Percentiles rank a stretch among this genome's conserved stretches.
Evolutionary conservation across 2,329 filamentous ascomycete genomes (phyloP).

Genomic region (Chaetomiaceae sp.): DNA sequence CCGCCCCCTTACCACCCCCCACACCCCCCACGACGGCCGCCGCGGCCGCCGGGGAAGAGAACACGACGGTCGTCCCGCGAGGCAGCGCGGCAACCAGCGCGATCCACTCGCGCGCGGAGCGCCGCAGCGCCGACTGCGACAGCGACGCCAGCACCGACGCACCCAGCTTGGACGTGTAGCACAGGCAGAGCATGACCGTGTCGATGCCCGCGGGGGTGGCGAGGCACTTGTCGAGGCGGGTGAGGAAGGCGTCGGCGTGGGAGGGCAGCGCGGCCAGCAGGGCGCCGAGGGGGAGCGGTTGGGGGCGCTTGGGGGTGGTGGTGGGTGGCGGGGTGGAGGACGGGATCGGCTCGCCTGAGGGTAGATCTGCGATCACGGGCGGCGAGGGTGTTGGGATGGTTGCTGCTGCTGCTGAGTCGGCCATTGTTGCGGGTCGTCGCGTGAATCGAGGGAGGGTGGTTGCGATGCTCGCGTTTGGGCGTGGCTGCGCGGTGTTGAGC

Average conservation of each 20-base stretch:
- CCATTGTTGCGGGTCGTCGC: too few species aligned
- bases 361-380: constrained; percentile 24
- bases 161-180: constrained; percentile 58
- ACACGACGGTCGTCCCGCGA: constrained; percentile 42
- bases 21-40: background rate
- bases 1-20: too few species aligned
- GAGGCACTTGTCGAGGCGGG: constrained; percentile 56
- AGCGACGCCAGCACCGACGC: constrained; percentile 46
- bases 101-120: constrained; percentile 45
- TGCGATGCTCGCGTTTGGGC: background rate
- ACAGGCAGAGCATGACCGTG: constrained; percentile 59
- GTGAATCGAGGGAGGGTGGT: background rate
- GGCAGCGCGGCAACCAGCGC: constrained; percentile 47
- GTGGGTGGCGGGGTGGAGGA: constrained; percentile 13
- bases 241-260: constrained; percentile 47
- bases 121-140: constrained; percentile 51
- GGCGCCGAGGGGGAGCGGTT: constrained; percentile 21
- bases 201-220: constrained; percentile 65
- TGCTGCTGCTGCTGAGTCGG: constrained; percentile 10
- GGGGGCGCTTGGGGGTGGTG: constrained; percentile 12
- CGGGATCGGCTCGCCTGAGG: constrained; percentile 25
- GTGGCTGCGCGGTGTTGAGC: background rate
- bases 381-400: constrained; percentile 5
- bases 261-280: constrained; percentile 34
- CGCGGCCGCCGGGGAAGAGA: constrained; percentile 33